Conservation (phyloP, 2,329 filamentous ascomycete genomes). For the Ascochyta rabiei region DNA sequence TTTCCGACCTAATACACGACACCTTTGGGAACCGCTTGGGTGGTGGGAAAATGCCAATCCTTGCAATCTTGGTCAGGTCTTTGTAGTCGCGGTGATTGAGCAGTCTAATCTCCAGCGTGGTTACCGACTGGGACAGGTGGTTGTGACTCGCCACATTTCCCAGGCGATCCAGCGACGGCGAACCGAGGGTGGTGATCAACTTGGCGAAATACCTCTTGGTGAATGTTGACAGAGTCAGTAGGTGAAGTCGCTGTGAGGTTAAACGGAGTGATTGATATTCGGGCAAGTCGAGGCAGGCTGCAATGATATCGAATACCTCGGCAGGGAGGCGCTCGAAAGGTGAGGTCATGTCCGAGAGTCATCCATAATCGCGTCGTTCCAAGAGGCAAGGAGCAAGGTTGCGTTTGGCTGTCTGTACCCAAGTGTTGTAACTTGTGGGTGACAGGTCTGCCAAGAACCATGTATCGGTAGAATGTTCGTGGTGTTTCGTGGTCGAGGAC, state of each 20-base stretch:
- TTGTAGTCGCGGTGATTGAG: slow-evolving; percentile 33
- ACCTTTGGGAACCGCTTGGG: slow-evolving; percentile 37
- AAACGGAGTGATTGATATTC: slow-evolving; percentile 32
- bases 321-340: slow-evolving; percentile 35
- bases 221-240: slow-evolving; percentile 31
- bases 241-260: slow-evolving; percentile 28
- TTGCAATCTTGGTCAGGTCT: slow-evolving; percentile 25
- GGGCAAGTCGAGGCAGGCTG: slow-evolving; percentile 21
- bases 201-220: slow-evolving; percentile 29
- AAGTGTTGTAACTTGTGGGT: background rate
- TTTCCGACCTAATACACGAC: slow-evolving; percentile 18
- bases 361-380: background rate
- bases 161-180: slow-evolving; percentile 32
- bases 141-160: slow-evolving; percentile 22
- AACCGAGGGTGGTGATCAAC: slow-evolving; percentile 30
- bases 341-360: slow-evolving; percentile 26
- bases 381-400: background rate
- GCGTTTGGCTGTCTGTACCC: background rate
- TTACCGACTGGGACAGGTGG: slow-evolving; percentile 25
- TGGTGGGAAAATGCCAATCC: slow-evolving; percentile 34
- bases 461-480: slow-evolving; percentile 1
- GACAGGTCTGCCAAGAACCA: background rate
- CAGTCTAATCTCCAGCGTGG: slow-evolving; percentile 31
- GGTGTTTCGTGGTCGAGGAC: background rate
- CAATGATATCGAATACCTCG: slow-evolving; percentile 38